phyloP scores from a whole-genome alignment of 1,284 basidiomycete genomes.

The Sanghuangporus sanghuang region DNA sequence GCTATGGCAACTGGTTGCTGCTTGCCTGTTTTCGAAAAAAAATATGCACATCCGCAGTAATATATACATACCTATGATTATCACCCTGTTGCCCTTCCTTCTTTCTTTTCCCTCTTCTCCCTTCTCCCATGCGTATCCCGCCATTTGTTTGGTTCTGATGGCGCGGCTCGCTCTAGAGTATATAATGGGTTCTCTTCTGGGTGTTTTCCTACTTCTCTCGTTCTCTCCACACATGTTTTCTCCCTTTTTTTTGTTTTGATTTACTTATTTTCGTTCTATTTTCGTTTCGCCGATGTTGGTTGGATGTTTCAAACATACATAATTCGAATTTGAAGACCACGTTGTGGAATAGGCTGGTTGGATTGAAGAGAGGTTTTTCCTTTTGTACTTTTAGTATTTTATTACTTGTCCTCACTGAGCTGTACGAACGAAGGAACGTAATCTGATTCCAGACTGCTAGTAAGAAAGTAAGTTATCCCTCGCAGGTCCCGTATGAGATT shows the following conservation, averaged over 20 bases:
- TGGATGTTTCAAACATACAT: too few species aligned
- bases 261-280: neutral
- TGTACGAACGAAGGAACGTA: too few species aligned
- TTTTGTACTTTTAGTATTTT: too few species aligned
- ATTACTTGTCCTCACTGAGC: too few species aligned
- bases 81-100: neutral
- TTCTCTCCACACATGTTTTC: neutral
- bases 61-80: neutral
- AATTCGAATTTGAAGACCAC: too few species aligned
- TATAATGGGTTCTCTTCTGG: neutral
- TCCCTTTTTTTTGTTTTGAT: neutral
- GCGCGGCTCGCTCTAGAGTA: neutral
- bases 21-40: neutral
- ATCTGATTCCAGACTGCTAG: too few species aligned
- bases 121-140: neutral
- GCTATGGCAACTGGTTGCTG: slow-evolving; percentile 20
- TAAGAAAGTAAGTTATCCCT: too few species aligned
- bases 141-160: neutral
- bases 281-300: neutral
- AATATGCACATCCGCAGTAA: neutral
- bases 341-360: too few species aligned
- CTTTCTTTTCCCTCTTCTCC: neutral
- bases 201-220: neutral
- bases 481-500: too few species aligned
- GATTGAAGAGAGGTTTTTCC: too few species aligned